Evolutionary conservation across 768 basidiomycete genomes (phyloP).

Genomic region (Epithele typhae): DNA sequence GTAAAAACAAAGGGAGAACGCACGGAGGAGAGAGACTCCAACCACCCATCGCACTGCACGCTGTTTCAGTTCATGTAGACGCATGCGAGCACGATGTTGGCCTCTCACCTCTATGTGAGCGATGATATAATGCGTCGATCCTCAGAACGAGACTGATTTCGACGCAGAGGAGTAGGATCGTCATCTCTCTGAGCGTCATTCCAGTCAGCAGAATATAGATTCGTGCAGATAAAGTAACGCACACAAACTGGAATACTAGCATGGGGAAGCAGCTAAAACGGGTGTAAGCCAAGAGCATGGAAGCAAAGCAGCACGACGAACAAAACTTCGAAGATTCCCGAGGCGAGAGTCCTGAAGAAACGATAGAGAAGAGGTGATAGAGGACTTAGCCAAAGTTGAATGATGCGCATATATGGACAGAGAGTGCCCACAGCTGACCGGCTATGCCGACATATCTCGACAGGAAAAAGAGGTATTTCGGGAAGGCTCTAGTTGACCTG

Average conservation of each 20-base stretch:
- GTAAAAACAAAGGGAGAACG: not conserved
- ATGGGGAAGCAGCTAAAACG: too few relatives aligned
- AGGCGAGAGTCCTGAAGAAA: too few relatives aligned
- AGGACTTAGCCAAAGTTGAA: not conserved
- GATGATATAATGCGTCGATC: conserved; percentile 16
- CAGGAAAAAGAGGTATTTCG: conserved; percentile 15
- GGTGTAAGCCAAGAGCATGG: too few relatives aligned
- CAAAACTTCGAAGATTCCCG: too few relatives aligned
- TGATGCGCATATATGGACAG: not conserved
- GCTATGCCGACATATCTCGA: conserved; percentile 14
- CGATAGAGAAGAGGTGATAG: too few relatives aligned
- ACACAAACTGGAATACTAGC: too few relatives aligned
- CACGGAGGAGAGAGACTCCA: not conserved
- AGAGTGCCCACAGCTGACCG: conserved; percentile 8
- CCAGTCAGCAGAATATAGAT: too few relatives aligned
- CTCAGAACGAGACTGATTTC: conserved; percentile 18
- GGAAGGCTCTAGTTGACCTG: conserved; percentile 12
- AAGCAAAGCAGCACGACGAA: too few relatives aligned
- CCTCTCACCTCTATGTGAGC: conserved; percentile 4
- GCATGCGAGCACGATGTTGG: not conserved
- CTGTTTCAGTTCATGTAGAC: not conserved
- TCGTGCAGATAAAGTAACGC: too few relatives aligned
- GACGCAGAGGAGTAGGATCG: conserved; percentile 7
- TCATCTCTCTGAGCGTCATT: not conserved
- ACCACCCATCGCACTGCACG: conserved; percentile 1